Evolutionary conservation across 1,139 yeast genomes (phyloP), one percentile per base, ranked within the genome.

Genomic region (Debaryomycetaceae sp.): DNA sequence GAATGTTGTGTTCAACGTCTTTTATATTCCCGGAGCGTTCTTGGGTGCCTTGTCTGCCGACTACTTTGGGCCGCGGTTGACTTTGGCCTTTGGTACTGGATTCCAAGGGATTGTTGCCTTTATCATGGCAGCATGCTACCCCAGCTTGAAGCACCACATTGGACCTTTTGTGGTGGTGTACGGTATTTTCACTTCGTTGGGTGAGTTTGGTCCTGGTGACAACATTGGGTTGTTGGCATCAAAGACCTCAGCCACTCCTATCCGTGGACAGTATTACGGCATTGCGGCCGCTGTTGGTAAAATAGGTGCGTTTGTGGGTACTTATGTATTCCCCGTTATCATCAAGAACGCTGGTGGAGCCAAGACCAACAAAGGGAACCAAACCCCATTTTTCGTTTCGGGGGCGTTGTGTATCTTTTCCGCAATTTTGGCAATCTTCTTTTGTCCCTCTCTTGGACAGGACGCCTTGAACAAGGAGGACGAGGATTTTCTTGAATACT

Each of bases 381-480:
- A 75, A 54, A 83, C 82, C 35, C 93, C 96, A 33, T 86, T 86
- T 56, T 86, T 78, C 66, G 76, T 88, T 34, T 80, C 95, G 7
- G 75, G 95, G 9, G 68, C 85, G 2, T 63, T 89, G 40, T 84
- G 94, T 50, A 49, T 84, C 20, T 65, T 88, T 44, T 74, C 93
- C 10, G 94, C 84, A 4, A 30, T 71, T 23, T 54, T 88, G 30
- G 81, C 86, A 4, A 48, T 84, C 26, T 79, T 86, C 58, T 74
- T 75, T 50, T 67, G 84, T 37, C 96, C 96, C 23, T 64, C 83
- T 18, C 78, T 88, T 30, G 88, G 83, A 46, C 96, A 88, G 61
- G 83, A 79, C 47, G 83, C 93, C 19, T 78, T 88, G 53, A 71
- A 75, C 44, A 70, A 73, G 39, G 96, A 89, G 61, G 96, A 89